Conservation (phyloP, 2,329 filamentous ascomycete genomes). For the Talaromyces sp. region DNA sequence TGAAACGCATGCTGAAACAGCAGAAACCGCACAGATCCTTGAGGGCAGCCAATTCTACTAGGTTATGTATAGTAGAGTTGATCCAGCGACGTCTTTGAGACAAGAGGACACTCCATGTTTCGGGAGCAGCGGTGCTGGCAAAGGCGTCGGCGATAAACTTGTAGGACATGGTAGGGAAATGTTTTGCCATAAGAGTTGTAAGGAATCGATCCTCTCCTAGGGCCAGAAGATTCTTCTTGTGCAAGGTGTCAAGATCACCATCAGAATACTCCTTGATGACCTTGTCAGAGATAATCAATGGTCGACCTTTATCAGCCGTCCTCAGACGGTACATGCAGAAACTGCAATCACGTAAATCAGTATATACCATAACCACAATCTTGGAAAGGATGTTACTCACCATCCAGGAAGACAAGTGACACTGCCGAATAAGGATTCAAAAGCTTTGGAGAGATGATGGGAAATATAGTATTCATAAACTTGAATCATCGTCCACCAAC, state of each 20-base stretch:
- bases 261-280: slow-evolving; percentile 87
- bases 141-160: slow-evolving; percentile 95
- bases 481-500: slow-evolving; percentile 99
- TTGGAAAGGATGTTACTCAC: slow-evolving; percentile 57
- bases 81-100: slow-evolving; percentile 99
- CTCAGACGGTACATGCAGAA: slow-evolving; percentile 98
- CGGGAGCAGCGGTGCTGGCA: slow-evolving; percentile 88
- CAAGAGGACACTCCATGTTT: slow-evolving; percentile 88
- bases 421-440: slow-evolving; percentile 95
- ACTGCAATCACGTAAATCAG: slow-evolving; percentile 57
- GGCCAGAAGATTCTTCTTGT: slow-evolving; percentile 89
- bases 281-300: slow-evolving; percentile 86
- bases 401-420: slow-evolving; percentile 99
- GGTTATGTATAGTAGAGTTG: slow-evolving; percentile 96
- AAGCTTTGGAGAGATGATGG: slow-evolving; percentile 93
- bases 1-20: slow-evolving; percentile 96
- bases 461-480: slow-evolving; percentile 99
- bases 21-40: slow-evolving; percentile 98
- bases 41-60: slow-evolving; percentile 84
- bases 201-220: slow-evolving; percentile 96
- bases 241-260: slow-evolving; percentile 86
- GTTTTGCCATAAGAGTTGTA: slow-evolving; percentile 96
- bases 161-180: slow-evolving; percentile 93
- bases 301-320: slow-evolving; percentile 89
- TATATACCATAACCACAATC: slow-evolving; percentile 11